These are phyloP conservation scores for Trichosporon asahii DNA, from an alignment of 1,284 basidiomycete species.

Conservation along the genomic window DNA sequence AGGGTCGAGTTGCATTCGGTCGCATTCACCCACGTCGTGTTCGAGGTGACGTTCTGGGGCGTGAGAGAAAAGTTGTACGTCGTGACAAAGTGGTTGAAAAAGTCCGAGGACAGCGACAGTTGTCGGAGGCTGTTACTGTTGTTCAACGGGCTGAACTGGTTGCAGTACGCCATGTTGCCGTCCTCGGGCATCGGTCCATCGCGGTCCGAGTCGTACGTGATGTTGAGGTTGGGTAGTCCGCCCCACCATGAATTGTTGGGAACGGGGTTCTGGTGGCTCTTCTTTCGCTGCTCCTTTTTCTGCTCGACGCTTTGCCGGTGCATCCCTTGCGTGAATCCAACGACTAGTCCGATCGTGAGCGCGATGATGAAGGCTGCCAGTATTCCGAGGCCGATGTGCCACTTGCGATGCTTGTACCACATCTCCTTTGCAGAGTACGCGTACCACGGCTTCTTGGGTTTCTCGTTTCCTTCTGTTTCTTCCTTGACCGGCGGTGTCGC, in stretches of 20 bases:
- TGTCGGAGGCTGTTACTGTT: constrained; percentile 26
- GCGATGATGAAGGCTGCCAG: constrained; percentile 31
- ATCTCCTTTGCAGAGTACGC: background rate
- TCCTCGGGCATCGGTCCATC: constrained; percentile 43
- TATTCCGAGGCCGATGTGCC: constrained; percentile 30
- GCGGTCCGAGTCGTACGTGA: constrained; percentile 36
- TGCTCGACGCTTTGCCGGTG: constrained; percentile 3
- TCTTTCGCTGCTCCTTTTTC: background rate
- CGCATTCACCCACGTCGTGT: constrained; percentile 10
- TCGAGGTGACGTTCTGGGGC: background rate
- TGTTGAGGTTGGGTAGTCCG: constrained; percentile 25
- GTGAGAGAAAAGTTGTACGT: constrained; percentile 36
- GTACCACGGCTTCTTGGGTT: background rate
- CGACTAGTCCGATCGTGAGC: constrained; percentile 36
- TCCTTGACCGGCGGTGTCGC: background rate
- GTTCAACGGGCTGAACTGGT: constrained; percentile 37
- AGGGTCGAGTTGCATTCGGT: constrained; percentile 15
- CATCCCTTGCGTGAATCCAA: constrained; percentile 29
- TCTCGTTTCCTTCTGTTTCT: background rate
- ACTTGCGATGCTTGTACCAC: constrained; percentile 36
- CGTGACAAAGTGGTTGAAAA: constrained; percentile 23
- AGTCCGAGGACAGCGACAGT: constrained; percentile 17
- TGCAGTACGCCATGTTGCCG: constrained; percentile 39
- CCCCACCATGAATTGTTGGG: background rate
- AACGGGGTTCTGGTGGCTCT: background rate